Conservation (phyloP, 139 green algal genomes). For the Chlamydomonas incerta region DNA sequence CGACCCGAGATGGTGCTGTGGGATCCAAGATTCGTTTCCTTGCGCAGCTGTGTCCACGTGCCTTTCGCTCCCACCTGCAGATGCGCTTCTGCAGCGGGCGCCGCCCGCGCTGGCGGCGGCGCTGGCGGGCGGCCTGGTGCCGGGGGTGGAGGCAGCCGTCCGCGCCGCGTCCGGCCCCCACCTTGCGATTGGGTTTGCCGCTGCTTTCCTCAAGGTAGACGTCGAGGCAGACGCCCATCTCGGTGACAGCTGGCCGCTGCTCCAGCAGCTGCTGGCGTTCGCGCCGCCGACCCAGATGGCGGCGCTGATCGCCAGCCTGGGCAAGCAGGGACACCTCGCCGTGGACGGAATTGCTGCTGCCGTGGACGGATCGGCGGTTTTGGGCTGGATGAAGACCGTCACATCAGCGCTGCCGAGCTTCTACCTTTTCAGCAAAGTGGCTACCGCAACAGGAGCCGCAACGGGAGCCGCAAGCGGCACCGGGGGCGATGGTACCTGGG, state of each 20-base stretch:
- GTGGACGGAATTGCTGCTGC: no score
- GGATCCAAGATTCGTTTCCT: no score
- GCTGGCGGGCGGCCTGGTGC: background rate
- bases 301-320: background rate
- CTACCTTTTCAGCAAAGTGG: no score
- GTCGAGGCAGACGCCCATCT: background rate
- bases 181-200: background rate
- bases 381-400: no score
- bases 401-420: no score
- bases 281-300: background rate
- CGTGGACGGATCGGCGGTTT: no score
- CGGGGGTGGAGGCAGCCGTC: background rate
- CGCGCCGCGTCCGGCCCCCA: no score
- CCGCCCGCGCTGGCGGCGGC: background rate
- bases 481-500: no score
- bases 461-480: no score
- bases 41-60: no score
- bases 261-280: background rate
- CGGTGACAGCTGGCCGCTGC: background rate
- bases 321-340: background rate
- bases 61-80: background rate
- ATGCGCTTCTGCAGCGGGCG: background rate
- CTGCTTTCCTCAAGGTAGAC: background rate
- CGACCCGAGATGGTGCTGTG: no score
- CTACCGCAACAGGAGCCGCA: no score